A percentile compares a stretch with the other conserved stretches of the same genome.
Evolutionary conservation across 805 yeast genomes (phyloP).

Genomic region (Scheffersomyces coipomensis): DNA sequence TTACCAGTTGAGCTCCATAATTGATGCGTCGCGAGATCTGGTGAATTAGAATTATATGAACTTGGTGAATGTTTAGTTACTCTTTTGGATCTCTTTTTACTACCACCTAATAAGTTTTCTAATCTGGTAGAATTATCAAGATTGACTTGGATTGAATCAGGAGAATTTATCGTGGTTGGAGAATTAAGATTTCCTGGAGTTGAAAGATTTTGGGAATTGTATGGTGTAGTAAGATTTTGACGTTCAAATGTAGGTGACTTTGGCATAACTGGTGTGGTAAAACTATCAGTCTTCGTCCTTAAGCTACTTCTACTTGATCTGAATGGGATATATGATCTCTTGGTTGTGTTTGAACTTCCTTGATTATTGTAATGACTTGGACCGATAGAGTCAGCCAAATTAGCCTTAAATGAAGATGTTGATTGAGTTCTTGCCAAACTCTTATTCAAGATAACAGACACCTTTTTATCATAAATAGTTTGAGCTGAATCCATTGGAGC

Average conservation of each 20-base stretch:
- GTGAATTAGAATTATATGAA: constrained; percentile 9
- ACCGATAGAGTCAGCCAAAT: constrained; percentile 64
- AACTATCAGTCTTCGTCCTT: constrained; percentile 11
- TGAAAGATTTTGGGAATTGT: constrained; percentile 10
- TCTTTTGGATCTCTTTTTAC: constrained; percentile 21
- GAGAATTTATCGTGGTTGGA: constrained; percentile 4
- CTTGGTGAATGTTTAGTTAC: constrained; percentile 6
- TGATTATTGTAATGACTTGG: constrained; percentile 8
- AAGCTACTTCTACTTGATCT: constrained; percentile 23
- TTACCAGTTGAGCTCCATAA: constrained; percentile 7
- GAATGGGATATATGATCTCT: constrained; percentile 42
- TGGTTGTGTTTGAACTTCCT: constrained; percentile 12
- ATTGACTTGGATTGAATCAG: constrained; percentile 2
- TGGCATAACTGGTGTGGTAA: constrained; percentile 21
- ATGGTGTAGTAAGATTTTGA: constrained; percentile 10
- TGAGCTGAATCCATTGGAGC: constrained; percentile 71
- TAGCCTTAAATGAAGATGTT: constrained; percentile 72
- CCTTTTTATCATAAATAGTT: constrained; percentile 75
- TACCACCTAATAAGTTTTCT: constrained; percentile 24
- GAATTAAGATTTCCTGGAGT: constrained; percentile 8
- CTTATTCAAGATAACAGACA: constrained; percentile 68
- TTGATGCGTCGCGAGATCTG: constrained; percentile 10
- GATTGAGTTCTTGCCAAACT: constrained; percentile 75
- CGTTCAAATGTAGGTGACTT: constrained; percentile 19
- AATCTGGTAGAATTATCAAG: constrained; percentile 19